Conservation (phyloP, 805 yeast species). For the Sporopachydermia lactativora region DNA sequence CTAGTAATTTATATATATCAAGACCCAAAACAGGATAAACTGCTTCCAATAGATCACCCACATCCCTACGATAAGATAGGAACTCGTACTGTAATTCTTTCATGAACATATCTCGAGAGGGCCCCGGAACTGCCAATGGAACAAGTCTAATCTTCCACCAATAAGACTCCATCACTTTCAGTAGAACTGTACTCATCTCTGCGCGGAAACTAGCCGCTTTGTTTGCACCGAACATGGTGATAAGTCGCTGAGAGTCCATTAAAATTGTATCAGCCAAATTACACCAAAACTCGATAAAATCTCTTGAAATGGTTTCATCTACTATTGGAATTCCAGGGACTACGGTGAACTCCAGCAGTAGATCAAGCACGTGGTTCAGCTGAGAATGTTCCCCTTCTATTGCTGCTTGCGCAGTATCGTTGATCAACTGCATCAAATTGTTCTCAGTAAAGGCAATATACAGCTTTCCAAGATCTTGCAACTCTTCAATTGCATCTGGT, state of each 20-base stretch:
- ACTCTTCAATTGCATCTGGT: constrained; percentile 17
- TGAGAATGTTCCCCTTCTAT: constrained; percentile 20
- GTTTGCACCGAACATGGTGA: constrained; percentile 5
- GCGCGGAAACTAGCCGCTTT: constrained; percentile 9
- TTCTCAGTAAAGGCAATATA: constrained; percentile 31
- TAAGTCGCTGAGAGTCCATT: constrained; percentile 23
- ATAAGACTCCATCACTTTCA: constrained; percentile 43
- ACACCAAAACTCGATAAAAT: constrained; percentile 55
- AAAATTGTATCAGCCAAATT: constrained; percentile 43
- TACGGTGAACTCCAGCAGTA: constrained; percentile 38
- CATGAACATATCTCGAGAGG: constrained; percentile 19
- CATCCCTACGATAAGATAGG: constrained; percentile 52
- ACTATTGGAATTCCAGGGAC: constrained; percentile 41
- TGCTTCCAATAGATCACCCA: constrained; percentile 63
- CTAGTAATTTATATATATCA: constrained; percentile 31
- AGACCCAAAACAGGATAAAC: constrained; percentile 51
- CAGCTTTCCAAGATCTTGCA: constrained; percentile 30
- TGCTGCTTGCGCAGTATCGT: no score
- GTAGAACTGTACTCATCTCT: constrained; percentile 24
- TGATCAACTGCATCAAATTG: constrained; percentile 30
- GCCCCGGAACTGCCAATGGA: constrained; percentile 8
- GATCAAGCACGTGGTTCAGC: constrained; percentile 28
- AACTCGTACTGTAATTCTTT: constrained; percentile 38
- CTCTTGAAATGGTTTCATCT: constrained; percentile 43
- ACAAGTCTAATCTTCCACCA: constrained; percentile 49